phyloP scores from a whole-genome alignment of 306 rosid species.

The Psophocarpus tetragonolobus region DNA sequence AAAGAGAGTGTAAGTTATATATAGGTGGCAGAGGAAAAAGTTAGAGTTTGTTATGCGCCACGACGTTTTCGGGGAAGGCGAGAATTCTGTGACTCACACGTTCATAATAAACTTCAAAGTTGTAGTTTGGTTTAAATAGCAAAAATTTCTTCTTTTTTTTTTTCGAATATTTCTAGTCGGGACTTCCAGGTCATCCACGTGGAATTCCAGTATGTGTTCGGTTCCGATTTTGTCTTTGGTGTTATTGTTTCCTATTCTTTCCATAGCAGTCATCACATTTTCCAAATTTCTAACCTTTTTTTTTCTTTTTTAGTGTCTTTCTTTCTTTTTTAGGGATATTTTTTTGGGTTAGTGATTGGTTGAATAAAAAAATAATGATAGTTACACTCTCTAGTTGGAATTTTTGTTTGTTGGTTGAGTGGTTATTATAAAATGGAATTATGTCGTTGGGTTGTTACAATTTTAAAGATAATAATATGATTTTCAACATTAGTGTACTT shows the following conservation, averaged over 20 bases:
- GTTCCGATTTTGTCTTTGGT: constrained; percentile 8
- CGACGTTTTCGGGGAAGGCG: constrained; percentile 20
- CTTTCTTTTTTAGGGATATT: neutral
- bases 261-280: neutral
- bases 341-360: constrained; percentile 23
- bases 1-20: constrained; percentile 3
- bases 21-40: constrained; percentile 10
- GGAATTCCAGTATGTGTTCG: constrained; percentile 18
- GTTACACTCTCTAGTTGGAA: constrained; percentile 21
- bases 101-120: neutral
- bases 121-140: constrained; percentile 2
- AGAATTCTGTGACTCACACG: constrained; percentile 31
- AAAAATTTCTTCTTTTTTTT: neutral
- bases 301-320: neutral
- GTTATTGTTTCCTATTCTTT: neutral
- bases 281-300: neutral
- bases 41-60: constrained; percentile 38
- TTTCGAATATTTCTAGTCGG: neutral
- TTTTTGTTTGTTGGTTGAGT: constrained; percentile 24
- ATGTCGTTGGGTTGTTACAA: neutral
- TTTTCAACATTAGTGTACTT: neutral
- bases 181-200: constrained; percentile 41
- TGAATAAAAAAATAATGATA: neutral
- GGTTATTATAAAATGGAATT: neutral
- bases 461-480: no score